Evolutionary conservation across 179 eudicot species (phyloP), one percentile per base, ranked within the genome.

Genomic region (Spinacia oleracea): DNA sequence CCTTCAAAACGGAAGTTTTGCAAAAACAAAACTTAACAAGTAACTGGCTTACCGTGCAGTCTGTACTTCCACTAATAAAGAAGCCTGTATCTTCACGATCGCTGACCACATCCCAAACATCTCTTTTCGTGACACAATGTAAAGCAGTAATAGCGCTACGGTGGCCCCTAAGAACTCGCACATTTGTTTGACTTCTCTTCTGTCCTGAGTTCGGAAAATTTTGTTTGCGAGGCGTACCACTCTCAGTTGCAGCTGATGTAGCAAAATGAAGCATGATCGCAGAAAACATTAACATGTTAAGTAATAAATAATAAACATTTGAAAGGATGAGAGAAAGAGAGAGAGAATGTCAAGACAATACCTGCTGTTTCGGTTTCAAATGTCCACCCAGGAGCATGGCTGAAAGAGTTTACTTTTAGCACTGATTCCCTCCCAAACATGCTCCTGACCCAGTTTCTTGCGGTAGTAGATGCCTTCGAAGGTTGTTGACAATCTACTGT

Each of bases 71-170:
- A 88, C 96, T 91, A 46, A 94, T 88, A 70, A 94, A 91, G 84
- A 93, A 94, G 72, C 98, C 98, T 46, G 97, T 91, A 91, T 94
- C 98, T 77, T 94, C 98, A 82, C 98, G 94, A 84, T 90, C 97
- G 77, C 94, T 93, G 59, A 87, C 89, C 80, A 94, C 80, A 88
- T 94, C 98, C 94, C 98, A 91, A n/a, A 93, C 97, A 86, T 94
- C 97, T 86, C 94, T 90, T 86, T 75, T 89, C 70, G 97, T 90
- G 59, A 93, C 97, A 83, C 94, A 93, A 84, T 94, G 98, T 79
- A 94, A 72, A 84, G 97, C 91, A 81, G 97, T 91, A 68, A 93
- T 84, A 34, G 96, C 97, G 65, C 97, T 91, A 80, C 79, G 84
- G 84, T 94, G 98, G 40, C 97, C 96, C 87, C 92, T 90, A 55